These are phyloP conservation scores for Trichoderma polysporum DNA, from an alignment of 2,329 filamentous ascomycete genomes.

Conservation along the genomic window DNA sequence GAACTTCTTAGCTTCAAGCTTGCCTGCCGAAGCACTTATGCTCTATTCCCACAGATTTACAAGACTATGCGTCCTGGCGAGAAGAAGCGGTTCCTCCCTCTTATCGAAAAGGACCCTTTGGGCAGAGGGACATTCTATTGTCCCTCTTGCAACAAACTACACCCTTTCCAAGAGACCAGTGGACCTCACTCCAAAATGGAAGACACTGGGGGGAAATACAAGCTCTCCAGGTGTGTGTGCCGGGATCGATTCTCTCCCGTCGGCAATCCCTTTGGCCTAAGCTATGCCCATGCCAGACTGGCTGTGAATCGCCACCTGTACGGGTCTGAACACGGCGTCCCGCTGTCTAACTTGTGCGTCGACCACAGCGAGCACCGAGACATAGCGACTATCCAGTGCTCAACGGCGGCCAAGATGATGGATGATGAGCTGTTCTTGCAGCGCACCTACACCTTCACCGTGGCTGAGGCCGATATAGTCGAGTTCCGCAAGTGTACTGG, in stretches of 20 bases:
- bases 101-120: conserved; percentile 24
- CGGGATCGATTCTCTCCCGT: conserved; percentile 25
- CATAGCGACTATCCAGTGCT: conserved; percentile 21
- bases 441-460: conserved; percentile 24
- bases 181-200: conserved; percentile 20
- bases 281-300: conserved; percentile 26
- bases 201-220: not conserved
- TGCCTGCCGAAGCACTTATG: conserved; percentile 22
- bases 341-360: conserved; percentile 23
- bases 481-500: conserved; percentile 24
- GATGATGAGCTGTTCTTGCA: conserved; percentile 25
- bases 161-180: conserved; percentile 22
- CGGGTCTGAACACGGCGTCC: conserved; percentile 25
- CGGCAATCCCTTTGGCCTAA: conserved; percentile 25
- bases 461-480: conserved; percentile 13
- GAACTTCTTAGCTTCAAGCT: conserved; percentile 23
- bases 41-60: conserved; percentile 3
- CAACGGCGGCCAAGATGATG: conserved; percentile 24
- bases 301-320: conserved; percentile 27
- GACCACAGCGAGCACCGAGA: conserved; percentile 22
- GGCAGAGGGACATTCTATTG: conserved; percentile 25
- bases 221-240: conserved; percentile 15
- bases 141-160: conserved; percentile 24
- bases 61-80: conserved; percentile 14
- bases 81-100: conserved; percentile 20